Conservation (phyloP, 2,329 filamentous ascomycete species). For the Botrytis aclada region DNA sequence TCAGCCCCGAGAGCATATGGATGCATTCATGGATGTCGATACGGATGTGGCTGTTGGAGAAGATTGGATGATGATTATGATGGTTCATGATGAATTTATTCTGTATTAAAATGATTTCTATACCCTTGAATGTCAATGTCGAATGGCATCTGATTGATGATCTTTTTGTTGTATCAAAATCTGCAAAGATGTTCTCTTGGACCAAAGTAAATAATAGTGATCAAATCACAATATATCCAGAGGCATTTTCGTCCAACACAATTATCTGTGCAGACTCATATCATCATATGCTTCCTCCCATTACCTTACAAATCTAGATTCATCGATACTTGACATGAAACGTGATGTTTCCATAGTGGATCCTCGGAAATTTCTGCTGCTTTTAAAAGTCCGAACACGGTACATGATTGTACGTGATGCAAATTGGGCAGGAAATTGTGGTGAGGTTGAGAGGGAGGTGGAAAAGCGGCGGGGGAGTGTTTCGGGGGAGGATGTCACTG, state of each 20-base stretch:
- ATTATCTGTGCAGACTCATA: background rate
- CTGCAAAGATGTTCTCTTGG: background rate
- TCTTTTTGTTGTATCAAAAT: background rate
- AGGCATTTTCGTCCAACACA: background rate
- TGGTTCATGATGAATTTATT: background rate
- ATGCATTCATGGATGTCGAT: constrained; percentile 7
- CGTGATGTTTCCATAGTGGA: background rate
- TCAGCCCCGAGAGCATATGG: background rate
- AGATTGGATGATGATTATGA: background rate
- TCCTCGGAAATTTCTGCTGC: background rate
- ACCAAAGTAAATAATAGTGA: background rate
- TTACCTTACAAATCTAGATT: background rate
- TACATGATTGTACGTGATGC: no score
- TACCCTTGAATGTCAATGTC: background rate
- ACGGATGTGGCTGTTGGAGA: background rate
- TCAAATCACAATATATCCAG: background rate
- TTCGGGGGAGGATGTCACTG: background rate
- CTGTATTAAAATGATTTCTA: background rate
- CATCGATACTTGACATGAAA: background rate
- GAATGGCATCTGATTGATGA: background rate
- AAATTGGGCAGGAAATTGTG: background rate
- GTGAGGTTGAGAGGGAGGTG: background rate
- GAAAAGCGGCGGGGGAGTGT: background rate
- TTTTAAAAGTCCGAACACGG: background rate
- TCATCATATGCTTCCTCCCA: background rate